phyloP scores from a whole-genome alignment of 2,329 filamentous ascomycete species.

The Berkeleyomyces rouxiae region DNA sequence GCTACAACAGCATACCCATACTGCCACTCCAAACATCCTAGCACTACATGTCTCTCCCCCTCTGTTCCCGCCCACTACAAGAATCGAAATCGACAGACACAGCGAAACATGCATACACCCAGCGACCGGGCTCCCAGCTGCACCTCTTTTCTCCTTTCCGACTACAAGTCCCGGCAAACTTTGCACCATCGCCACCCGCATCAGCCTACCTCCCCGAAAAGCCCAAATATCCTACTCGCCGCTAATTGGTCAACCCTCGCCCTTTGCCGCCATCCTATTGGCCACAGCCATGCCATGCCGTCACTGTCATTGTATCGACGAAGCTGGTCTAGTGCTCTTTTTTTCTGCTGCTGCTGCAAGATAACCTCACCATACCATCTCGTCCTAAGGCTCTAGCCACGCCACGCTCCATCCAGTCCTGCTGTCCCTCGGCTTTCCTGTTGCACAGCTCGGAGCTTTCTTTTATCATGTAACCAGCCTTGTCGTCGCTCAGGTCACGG shows the following conservation, averaged over 20 bases:
- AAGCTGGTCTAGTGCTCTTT: neutral
- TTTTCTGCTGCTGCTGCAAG: neutral
- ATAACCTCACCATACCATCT: neutral
- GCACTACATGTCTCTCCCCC: too few species aligned
- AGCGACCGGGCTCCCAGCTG: too few species aligned
- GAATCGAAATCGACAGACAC: too few species aligned
- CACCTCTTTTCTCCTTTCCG: too few species aligned
- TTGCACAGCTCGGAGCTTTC: neutral
- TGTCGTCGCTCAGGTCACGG: neutral
- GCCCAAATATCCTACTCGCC: too few species aligned
- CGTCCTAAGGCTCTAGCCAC: neutral
- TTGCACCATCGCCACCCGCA: too few species aligned
- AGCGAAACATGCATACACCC: too few species aligned
- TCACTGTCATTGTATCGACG: neutral
- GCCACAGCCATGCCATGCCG: neutral
- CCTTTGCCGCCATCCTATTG: neutral
- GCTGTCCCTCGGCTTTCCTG: neutral
- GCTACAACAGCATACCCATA: too few species aligned
- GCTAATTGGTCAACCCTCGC: neutral
- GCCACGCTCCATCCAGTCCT: neutral
- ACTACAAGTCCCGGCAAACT: too few species aligned
- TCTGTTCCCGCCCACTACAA: too few species aligned
- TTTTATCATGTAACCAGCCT: slow-evolving; percentile 1
- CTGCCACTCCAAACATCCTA: too few species aligned
- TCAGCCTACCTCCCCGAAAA: too few species aligned